Base-by-base conservation (phyloP, 169 alveolate genomes). In the Haemoproteus tartakovskyi region DNA sequence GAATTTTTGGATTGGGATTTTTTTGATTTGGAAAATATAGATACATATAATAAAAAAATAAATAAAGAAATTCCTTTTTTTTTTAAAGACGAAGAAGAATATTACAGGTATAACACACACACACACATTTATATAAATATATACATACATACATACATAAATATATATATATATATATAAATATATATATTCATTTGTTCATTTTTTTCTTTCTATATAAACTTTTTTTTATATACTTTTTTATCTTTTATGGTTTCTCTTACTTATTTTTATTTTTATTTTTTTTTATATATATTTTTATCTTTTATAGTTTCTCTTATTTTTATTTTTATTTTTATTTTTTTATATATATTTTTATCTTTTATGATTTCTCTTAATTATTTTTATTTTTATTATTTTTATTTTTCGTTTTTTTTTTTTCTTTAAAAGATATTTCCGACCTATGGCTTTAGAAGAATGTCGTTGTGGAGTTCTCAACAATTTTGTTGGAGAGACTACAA, bases 1-100 rank as follows among this genome's bases (percentile, higher is more conserved):
- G 82, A 67, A 52, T 67, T 67, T 46, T 52, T 67, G 6, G 47
- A 54, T 11, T 67, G 82, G 82, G 82, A 67, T 18, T 67, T 67
- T 33, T 52, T 29, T 48, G 30, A 30, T 67, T 67, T 67, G 40
- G 82, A 67, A 1, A 67, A 8, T 4, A 52, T 67, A 18, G 30
- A 38, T 2, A 67, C 24, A 60, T 67, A 67, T 29, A 52, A 41
- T 36, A 67, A 27, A 33, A 54, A 61, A 40, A 67, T 67, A 41
- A 67, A 43, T 14, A 48, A 67, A 46, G 82, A 67, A 45, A 18
- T 67, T 18, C 82, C 82, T 0, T 19, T 56, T 24, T 61, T 60
- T 0, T 67, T 67, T 59, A 29, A 24, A 1, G 43, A 18, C 26
- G 82, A 67, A 18, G 82, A 67, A 29, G 82, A 67, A 5, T 67